Percentiles rank a stretch among this genome's conserved stretches.
Evolutionary conservation across 2,329 filamentous ascomycete species (phyloP).

Genomic region (Calonectria honghensis): DNA sequence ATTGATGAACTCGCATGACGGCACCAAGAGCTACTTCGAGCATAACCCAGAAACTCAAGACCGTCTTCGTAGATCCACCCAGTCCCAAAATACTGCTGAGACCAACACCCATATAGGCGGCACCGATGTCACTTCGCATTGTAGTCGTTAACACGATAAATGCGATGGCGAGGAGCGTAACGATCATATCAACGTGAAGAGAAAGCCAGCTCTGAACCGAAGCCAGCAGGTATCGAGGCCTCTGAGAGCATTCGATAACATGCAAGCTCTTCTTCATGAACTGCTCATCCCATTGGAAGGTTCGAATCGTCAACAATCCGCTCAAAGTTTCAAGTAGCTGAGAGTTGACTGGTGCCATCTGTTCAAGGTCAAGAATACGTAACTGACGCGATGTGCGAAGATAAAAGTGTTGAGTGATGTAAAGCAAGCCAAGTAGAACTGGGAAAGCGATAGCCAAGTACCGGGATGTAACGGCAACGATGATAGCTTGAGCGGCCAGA

Average conservation of each 20-base stretch:
- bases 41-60: constrained; percentile 57
- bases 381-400: constrained; percentile 62
- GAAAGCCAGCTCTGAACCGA: constrained; percentile 72
- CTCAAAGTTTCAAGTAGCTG: constrained; percentile 66
- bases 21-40: constrained; percentile 58
- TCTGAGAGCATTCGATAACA: constrained; percentile 69
- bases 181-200: constrained; percentile 67
- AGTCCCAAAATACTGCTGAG: constrained; percentile 56
- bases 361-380: constrained; percentile 61
- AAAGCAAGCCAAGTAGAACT: constrained; percentile 54
- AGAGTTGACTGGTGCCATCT: constrained; percentile 60
- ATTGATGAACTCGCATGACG: constrained; percentile 53
- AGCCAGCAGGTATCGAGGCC: constrained; percentile 70
- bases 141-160: constrained; percentile 62
- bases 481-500: constrained; percentile 38
- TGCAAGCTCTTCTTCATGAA: constrained; percentile 62
- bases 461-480: constrained; percentile 55
- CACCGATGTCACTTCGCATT: constrained; percentile 39
- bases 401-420: constrained; percentile 41
- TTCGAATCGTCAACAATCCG: constrained; percentile 68
- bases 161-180: constrained; percentile 46
- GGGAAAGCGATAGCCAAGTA: constrained; percentile 59
- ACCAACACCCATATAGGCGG: constrained; percentile 50
- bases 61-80: constrained; percentile 44
- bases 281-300: constrained; percentile 68